Evolutionary conservation across 495 filamentous ascomycete genomes (phyloP).

Genomic region (Physcia stellaris): DNA sequence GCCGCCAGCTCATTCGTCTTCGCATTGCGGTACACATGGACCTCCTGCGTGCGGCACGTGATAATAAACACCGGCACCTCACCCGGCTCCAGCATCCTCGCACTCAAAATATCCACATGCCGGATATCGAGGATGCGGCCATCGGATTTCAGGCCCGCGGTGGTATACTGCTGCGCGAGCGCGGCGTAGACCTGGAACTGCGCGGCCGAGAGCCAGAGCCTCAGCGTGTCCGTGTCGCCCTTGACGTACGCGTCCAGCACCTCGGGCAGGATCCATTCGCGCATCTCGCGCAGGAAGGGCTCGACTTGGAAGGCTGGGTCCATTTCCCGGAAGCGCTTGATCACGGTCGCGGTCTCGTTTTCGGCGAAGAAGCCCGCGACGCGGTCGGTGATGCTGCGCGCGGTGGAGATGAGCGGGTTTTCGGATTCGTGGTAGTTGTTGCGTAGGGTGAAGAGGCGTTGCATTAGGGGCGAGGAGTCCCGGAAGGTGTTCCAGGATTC

Average conservation of each 20-base stretch:
- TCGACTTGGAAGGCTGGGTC: slow-evolving; percentile 93
- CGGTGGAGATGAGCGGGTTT: slow-evolving; percentile 86
- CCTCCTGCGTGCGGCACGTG: slow-evolving; percentile 91
- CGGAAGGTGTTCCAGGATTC: slow-evolving; percentile 89
- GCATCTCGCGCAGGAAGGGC: slow-evolving; percentile 81
- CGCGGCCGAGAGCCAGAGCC: slow-evolving; percentile 87
- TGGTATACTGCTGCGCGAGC: slow-evolving; percentile 85
- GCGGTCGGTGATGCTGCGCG: slow-evolving; percentile 82
- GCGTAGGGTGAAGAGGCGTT: slow-evolving; percentile 72
- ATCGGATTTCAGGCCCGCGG: slow-evolving; percentile 82
- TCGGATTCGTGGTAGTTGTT: slow-evolving; percentile 86
- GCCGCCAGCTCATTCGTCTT: slow-evolving; percentile 83
- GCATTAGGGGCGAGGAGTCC: slow-evolving; percentile 77
- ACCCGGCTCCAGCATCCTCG: slow-evolving; percentile 87
- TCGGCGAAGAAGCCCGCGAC: slow-evolving; percentile 95
- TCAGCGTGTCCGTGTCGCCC: slow-evolving; percentile 80
- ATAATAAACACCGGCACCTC: slow-evolving; percentile 96
- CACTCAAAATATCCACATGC: slow-evolving; percentile 78
- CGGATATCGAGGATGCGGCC: slow-evolving; percentile 90
- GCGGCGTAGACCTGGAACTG: slow-evolving; percentile 93
- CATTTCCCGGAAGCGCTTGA: slow-evolving; percentile 95
- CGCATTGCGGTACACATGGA: slow-evolving; percentile 86
- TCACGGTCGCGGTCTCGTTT: slow-evolving; percentile 91
- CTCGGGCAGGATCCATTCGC: slow-evolving; percentile 95
- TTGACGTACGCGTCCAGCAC: slow-evolving; percentile 97